Evolutionary conservation across 305 asterid species (phyloP), one percentile per base, ranked within the genome.

Genomic region (Plantago rigida): DNA sequence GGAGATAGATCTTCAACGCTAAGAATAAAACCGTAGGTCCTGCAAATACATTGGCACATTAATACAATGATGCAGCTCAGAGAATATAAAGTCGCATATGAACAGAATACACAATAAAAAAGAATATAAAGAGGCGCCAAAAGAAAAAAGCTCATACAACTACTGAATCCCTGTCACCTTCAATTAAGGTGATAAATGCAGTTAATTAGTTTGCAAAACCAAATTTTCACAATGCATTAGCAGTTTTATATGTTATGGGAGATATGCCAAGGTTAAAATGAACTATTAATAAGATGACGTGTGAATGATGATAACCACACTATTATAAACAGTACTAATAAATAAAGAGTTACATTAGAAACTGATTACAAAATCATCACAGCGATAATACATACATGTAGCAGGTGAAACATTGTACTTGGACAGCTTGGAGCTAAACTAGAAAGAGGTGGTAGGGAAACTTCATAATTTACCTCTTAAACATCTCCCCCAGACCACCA

Each of bases 1-100:
- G 97, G 97, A 68, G 97, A 85, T 69, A 90, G 77, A 78, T 90
- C 96, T 76, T 90, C 71, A 46, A 85, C 83, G 39, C 86, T 81
- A 66, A 90, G 93, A 67, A 81, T 81, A 74, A 90, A 90, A 14
- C 97, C 97, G 71, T 87, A 87, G 60, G 97, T 85, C 87, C 97
- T 90, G 89, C 76, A 82, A 52, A 60, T 11, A 51, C 57, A 66
- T 26, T 56, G 29, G 56, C 63, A 65, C 56, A 67, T 50, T 51
- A 31, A 62, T 59, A 54, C 15, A 52, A 69, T 60, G 63, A 63
- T 7, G 55, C 55, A 17, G 13, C 57, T 10, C 13, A 53, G 5
- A 53, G 17, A 31, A 66, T 60, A 69, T 57, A 26, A 65, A 62
- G 47, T 46, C 9, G 24, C 51, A 60, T 54, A 31, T 58, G 69